Percentiles rank a stretch among this genome's conserved stretches.
phyloP scores from a whole-genome alignment of 2,329 filamentous ascomycete genomes.

The Aspergillus novofumigatus region DNA sequence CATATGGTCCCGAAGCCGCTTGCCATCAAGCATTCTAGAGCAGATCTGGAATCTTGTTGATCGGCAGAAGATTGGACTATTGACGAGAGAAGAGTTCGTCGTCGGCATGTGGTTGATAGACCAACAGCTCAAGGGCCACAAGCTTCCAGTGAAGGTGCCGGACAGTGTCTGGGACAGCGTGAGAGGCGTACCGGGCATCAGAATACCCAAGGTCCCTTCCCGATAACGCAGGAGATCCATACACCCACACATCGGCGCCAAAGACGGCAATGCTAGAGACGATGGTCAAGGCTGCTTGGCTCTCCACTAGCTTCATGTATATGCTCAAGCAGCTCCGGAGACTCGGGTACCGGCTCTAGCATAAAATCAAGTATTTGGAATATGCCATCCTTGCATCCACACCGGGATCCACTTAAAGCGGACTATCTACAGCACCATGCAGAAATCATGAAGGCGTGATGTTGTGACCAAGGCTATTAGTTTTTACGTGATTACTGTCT shows the following conservation, averaged over 20 bases:
- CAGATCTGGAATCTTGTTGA: conserved; percentile 47
- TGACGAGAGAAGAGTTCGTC: conserved; percentile 46
- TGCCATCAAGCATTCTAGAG: conserved; percentile 36
- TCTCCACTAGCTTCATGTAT: background rate
- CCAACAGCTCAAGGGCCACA: conserved; percentile 45
- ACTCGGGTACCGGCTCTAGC: background rate
- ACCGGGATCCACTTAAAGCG: background rate
- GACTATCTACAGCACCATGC: background rate
- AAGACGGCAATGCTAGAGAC: background rate
- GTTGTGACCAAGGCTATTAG: background rate
- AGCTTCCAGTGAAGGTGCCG: conserved; percentile 43
- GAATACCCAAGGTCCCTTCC: conserved; percentile 9
- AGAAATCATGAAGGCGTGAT: background rate
- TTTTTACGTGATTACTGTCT: background rate
- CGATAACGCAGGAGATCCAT: background rate
- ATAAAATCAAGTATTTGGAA: background rate
- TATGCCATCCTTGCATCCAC: background rate
- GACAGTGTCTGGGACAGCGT: conserved; percentile 48
- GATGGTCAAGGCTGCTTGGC: background rate
- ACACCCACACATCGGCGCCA: conserved; percentile 1
- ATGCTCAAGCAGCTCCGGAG: background rate
- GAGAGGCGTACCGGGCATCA: conserved; percentile 37
- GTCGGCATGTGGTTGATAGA: conserved; percentile 51
- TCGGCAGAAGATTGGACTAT: conserved; percentile 31
- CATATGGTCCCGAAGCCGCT: conserved; percentile 46